phyloP scores from a whole-genome alignment of 202 grass and related monocot species.

The Hordeum pubiflorum region DNA sequence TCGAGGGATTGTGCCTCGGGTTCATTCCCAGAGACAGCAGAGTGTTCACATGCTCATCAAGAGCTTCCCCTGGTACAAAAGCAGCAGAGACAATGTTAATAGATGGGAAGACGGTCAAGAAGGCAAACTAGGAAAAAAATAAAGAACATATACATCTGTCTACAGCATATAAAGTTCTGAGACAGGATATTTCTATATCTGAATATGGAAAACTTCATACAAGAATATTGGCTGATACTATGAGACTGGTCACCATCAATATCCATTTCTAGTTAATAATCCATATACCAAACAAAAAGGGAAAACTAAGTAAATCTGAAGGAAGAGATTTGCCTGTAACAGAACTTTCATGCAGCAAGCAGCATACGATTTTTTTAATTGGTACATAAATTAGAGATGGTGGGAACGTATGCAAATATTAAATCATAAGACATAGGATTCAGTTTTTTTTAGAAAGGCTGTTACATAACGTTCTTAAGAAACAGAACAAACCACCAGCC shows the following conservation, averaged over 20 bases:
- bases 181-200: neutral
- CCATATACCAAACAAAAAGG: neutral
- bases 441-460: neutral
- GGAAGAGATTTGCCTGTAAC: neutral
- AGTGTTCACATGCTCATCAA: constrained; percentile 48
- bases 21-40: constrained; percentile 42
- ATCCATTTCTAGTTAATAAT: neutral
- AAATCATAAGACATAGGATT: neutral
- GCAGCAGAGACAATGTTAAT: constrained; percentile 7
- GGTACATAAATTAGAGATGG: neutral
- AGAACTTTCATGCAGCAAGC: neutral
- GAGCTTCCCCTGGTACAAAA: constrained; percentile 28
- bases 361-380: neutral
- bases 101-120: neutral
- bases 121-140: neutral
- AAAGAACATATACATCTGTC: neutral
- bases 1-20: constrained; percentile 4
- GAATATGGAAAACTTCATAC: constrained; percentile 2
- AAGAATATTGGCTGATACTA: neutral
- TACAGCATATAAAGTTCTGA: neutral
- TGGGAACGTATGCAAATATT: neutral
- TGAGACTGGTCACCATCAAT: neutral
- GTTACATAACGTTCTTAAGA: neutral
- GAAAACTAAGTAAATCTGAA: neutral
- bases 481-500: neutral